These are phyloP conservation scores for Eruca vesicaria DNA, from an alignment of 441 rosid species.

Conservation along the genomic window DNA sequence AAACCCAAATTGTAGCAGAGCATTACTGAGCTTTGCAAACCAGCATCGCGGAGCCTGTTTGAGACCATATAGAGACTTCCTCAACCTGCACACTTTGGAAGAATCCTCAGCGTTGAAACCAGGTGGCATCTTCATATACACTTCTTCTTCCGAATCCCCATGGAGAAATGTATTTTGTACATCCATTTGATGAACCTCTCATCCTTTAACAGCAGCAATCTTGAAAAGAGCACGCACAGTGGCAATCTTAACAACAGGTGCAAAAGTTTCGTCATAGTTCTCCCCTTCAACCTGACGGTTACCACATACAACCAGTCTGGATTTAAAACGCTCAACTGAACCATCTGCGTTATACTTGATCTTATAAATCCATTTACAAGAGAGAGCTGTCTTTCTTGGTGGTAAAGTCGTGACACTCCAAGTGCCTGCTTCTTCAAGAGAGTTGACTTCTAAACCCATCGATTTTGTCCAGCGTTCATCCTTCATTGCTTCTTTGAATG, in stretches of 20 bases:
- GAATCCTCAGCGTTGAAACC: not conserved
- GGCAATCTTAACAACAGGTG: not conserved
- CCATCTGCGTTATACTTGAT: not conserved
- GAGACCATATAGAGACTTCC: not conserved
- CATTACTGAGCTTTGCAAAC: not conserved
- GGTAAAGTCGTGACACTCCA: not conserved
- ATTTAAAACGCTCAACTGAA: not conserved
- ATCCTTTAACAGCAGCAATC: too few relatives aligned
- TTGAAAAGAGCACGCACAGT: too few relatives aligned
- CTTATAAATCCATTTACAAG: not conserved
- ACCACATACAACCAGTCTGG: not conserved
- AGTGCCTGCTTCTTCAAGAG: not conserved
- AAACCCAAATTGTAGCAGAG: not conserved
- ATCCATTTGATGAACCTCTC: too few relatives aligned
- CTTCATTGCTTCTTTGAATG: not conserved
- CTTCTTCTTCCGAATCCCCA: not conserved
- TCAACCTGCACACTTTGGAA: not conserved
- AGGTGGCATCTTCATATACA: not conserved
- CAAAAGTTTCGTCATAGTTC: not conserved
- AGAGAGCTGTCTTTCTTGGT: not conserved
- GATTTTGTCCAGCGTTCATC: not conserved
- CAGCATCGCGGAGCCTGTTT: not conserved
- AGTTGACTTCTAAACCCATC: not conserved
- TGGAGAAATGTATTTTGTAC: too few relatives aligned
- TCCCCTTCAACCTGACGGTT: not conserved